Evolutionary conservation across 139 green algal species (phyloP).

Genomic region (Chlamydomonas urium): DNA sequence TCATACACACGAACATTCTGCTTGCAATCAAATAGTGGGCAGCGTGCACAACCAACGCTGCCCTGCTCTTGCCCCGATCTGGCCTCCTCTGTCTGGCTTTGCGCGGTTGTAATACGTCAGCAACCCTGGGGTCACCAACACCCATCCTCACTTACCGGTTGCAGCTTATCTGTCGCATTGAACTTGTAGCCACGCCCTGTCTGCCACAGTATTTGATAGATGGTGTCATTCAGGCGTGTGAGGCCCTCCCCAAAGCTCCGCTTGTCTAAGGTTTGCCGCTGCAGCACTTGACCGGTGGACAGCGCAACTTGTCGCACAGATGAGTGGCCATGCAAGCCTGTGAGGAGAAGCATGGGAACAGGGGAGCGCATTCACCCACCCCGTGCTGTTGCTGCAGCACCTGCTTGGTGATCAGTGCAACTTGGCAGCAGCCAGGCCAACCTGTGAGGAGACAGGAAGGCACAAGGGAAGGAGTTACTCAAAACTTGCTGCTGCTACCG

Average conservation of each 20-base stretch:
- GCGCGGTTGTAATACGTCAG: neutral
- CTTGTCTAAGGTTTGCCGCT: neutral
- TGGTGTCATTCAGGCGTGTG: constrained; percentile 42
- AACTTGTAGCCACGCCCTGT: constrained; percentile 31
- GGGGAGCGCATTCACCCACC: too few species aligned
- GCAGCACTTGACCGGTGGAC: constrained; percentile 51
- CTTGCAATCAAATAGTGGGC: too few species aligned
- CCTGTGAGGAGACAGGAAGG: neutral
- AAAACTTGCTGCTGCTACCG: too few species aligned
- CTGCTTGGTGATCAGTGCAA: too few species aligned
- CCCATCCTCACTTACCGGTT: too few species aligned
- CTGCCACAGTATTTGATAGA: constrained; percentile 73
- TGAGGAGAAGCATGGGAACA: neutral
- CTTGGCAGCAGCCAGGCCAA: too few species aligned
- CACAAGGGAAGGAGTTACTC: too few species aligned
- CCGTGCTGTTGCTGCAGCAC: too few species aligned
- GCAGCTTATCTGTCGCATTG: constrained; percentile 16
- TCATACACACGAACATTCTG: too few species aligned
- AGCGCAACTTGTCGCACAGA: constrained; percentile 65
- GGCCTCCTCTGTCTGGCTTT: neutral
- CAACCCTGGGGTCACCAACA: neutral
- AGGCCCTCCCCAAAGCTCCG: constrained; percentile 80
- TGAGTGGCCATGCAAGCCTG: constrained; percentile 73
- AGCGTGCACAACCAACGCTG: neutral
- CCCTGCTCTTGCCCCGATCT: neutral